Evolutionary conservation across 163 green algal genomes (phyloP).

Genomic region (Prototheca wickerhamii): DNA sequence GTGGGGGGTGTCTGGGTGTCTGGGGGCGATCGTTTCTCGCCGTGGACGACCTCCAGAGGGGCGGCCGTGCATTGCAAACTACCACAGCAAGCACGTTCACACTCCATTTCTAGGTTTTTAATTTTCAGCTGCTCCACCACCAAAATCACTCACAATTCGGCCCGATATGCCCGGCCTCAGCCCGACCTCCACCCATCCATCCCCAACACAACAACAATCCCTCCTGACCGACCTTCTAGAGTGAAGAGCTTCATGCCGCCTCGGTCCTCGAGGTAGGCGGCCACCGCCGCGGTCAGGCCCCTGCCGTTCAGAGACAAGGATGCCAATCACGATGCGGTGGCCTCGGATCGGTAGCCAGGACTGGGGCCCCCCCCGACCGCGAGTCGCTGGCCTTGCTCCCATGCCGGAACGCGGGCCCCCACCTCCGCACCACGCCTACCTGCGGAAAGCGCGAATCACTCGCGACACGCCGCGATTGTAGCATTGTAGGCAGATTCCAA

Average conservation of each 20-base stretch:
- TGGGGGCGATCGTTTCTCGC: not conserved
- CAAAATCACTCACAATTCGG: too few species aligned
- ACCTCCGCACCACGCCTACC: not conserved
- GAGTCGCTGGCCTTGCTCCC: not conserved
- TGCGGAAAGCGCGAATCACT: not conserved
- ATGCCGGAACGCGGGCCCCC: not conserved
- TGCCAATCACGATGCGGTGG: not conserved
- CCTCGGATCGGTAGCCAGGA: too few species aligned
- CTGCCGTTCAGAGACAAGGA: not conserved
- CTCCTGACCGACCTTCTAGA: conserved; percentile 4
- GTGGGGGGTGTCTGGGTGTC: not conserved
- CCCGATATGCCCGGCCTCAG: too few species aligned
- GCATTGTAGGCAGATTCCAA: not conserved
- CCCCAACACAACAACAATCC: not conserved
- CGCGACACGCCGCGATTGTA: conserved; percentile 3
- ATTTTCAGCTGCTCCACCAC: too few species aligned
- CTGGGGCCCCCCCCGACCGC: too few species aligned
- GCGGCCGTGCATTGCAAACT: too few species aligned
- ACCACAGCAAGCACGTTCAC: too few species aligned
- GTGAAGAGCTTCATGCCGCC: conserved; percentile 20
- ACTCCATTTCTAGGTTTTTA: too few species aligned
- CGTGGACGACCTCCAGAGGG: too few species aligned
- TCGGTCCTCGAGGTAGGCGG: conserved; percentile 14
- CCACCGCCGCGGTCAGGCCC: conserved; percentile 11
- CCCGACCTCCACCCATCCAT: too few species aligned